Base-by-base conservation (phyloP, 1,284 basidiomycete species). In the Tilletia setariae region DNA sequence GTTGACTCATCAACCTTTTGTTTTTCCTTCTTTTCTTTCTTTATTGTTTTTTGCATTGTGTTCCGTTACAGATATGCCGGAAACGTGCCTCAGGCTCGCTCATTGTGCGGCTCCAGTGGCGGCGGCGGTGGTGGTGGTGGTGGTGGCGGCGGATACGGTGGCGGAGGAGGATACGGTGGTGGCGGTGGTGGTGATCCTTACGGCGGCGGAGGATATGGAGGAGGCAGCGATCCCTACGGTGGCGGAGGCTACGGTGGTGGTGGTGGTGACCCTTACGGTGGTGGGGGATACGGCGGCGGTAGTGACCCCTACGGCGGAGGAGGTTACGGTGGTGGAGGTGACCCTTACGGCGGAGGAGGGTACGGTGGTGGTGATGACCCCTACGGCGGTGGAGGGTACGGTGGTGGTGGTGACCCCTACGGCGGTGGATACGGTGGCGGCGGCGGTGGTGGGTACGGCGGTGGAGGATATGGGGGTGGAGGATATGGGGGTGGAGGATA, bases 71-170 rank as follows among this genome's bases (percentile, higher is more conserved):
- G n/a, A n/a, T n/a, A n/a, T n/a, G n/a, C n/a, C n/a, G n/a, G n/a
- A n/a, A n/a, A n/a, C n/a, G n/a, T n/a, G n/a, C n/a, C n/a, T n/a
- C n/a, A n/a, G n/a, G n/a, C n/a, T n/a, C n/a, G n/a, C n/a, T n/a
- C n/a, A n/a, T n/a, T n/a, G n/a, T n/a, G n/a, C 47, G 47, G 47
- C n/a, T 49, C n/a, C 47, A 23, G 47, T 49, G 47, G n/a, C 19
- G 47, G 47, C n/a, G 9, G n/a, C 8, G 47, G 47, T 1, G 47
- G 25, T 11, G 47, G 47, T 7, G 47, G 19, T 15, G 47, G n/a
- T 23, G 47, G 19, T 49, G 47, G 47, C 9, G 9, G 25, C 25
- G 53, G 53, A 3, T 21, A 28, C 13, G 7, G 23, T 25, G 49
- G 49, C 49, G 11, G 9, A 9, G 11, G 11, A 9, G 49, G 49